Conservation (phyloP, 1,284 basidiomycete species). For the Leccinum holopus region DNA sequence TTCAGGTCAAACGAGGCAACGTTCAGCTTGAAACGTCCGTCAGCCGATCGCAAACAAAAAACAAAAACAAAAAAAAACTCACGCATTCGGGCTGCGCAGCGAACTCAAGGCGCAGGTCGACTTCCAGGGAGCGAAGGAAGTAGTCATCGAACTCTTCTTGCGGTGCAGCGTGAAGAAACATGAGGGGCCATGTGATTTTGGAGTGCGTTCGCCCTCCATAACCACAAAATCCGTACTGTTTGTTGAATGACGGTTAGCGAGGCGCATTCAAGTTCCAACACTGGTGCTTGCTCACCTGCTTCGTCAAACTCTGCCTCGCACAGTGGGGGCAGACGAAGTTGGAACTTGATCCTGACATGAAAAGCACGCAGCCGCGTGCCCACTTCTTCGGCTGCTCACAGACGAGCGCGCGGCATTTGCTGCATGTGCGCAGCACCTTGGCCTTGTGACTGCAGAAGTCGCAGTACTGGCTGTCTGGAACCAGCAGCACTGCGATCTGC, state of each 20-base stretch:
- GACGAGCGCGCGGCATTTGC: neutral
- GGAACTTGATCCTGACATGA: neutral
- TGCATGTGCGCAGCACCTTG: neutral
- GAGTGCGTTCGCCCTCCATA: neutral
- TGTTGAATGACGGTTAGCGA: neutral
- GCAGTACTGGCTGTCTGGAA: neutral
- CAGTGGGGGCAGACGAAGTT: neutral
- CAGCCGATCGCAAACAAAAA: neutral
- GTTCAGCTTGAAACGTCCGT: neutral
- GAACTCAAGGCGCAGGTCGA: neutral
- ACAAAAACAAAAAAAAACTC: neutral
- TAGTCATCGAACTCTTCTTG: neutral
- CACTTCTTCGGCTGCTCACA: neutral
- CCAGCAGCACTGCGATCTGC: neutral
- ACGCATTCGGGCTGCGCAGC: neutral
- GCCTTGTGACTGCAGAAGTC: neutral
- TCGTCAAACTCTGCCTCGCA: neutral
- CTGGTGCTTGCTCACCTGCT: neutral
- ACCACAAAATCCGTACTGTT: neutral
- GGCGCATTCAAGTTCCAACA: too few relatives aligned
- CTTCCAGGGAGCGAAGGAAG: neutral
- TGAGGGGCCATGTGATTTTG: neutral
- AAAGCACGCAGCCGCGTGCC: neutral
- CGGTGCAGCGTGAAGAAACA: neutral
- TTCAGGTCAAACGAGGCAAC: neutral